Evolutionary conservation across 805 yeast species (phyloP), one percentile per base, ranked within the genome.

Genomic region (Metschnikowia drakensbergensis): DNA sequence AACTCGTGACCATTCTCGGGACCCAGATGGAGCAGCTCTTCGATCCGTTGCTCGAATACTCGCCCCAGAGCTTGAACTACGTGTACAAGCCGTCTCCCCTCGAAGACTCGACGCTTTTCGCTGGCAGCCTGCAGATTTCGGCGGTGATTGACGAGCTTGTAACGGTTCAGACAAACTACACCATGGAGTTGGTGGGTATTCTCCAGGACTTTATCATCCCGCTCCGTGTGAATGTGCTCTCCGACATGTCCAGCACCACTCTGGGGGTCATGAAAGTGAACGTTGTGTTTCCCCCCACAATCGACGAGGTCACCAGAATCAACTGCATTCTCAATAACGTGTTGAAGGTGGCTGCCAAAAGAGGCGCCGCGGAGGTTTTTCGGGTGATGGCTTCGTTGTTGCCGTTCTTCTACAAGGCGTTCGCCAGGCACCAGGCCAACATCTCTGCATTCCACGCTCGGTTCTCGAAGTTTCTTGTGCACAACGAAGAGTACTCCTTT

Each of bases 361-460:
- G 65, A 60, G 97, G 97, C 2, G 79, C 85, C 44, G 75, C 77
- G 45, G 97, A 92, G 64, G 74, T 88, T 3, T 65, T 92, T 50
- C 83, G 80, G 52, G 96, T 92, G 0, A 80, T 95, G 60, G 94
- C 90, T 3, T 76, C 81, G 45, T 83, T 94, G 0, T 75, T 92
- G 11, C 97, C 97, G 0, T 89, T 88, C 64, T 92, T 90, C 63
- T 92, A 88, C 69, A 88, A 90, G 61, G 96, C 97, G 0, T 88
- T 87, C 58, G 88, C 90, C 74, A 75, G 97, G 49, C 97, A 92
- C 65, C 96, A 91, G 65, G 96, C 97, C 6, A 96, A 96, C 17
- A 79, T 94, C 8, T 83, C 82, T 54, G 75, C 77, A 46, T 88
- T 88, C 56, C 68, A 76, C 13, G 70, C 81, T 7, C 76, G 76